Evolutionary conservation across 495 filamentous ascomycete species (phyloP), one percentile per base, ranked within the genome.

Genomic region (Podospora anserina): DNA sequence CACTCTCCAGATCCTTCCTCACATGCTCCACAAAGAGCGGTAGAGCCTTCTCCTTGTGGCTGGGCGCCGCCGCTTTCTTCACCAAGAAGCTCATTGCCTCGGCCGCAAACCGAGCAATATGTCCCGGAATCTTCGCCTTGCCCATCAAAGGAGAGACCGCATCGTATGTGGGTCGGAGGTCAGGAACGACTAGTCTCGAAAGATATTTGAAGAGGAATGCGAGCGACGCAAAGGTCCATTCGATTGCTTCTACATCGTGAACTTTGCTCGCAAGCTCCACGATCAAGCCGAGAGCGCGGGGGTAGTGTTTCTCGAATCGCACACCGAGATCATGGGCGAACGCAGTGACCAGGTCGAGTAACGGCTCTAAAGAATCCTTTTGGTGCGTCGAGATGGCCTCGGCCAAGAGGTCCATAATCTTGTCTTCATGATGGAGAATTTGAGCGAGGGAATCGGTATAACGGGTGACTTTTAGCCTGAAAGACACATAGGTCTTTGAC

Each of bases 141-240:
- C 95, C 96, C 44, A 99, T 87, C 62, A 97, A 85, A 6, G 94
- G 91, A 11, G 92, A 87, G 82, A 98, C 88, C 53, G 92, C 87
- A 70, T 91, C 85, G 74, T 91, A 92, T 6, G 96, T 85, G 28
- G 94, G 91, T 70, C 92, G 84, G 64, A 98, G 80, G 74, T 99
- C 91, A 4, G 92, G 90, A 0, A 92, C 90, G 26, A 99, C 75
- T 7, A 97, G 83, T 58, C 91, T 87, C 3, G 93, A 94, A 20
- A 99, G 86, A 72, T 96, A 98, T 75, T 98, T 99, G 86, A 98
- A 96, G 19, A 97, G 86, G 86, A 96, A 97, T 69, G 95, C 92
- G 16, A 99, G 84, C 72, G 92, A 93, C 59, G 88, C 92, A 76
- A 99, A 98, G 66, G 92, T 94, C 96, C 95, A 98, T 81, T 99